Percentiles rank a stretch among this genome's conserved stretches.
Conservation (phyloP, 2,329 filamentous ascomycete genomes). For the Pseudomassariella vexata region DNA sequence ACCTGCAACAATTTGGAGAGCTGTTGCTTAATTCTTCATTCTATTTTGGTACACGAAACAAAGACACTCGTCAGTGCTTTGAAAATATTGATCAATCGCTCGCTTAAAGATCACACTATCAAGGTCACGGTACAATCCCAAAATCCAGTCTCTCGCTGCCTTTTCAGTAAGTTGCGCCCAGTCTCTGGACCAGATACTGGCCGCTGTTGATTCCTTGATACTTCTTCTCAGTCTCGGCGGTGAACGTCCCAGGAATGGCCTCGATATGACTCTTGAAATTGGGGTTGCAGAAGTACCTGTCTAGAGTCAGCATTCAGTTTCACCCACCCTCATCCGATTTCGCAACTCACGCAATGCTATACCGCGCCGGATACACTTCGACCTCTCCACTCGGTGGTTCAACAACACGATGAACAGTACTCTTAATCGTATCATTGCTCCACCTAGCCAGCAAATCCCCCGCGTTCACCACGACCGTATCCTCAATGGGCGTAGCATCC, state of each 20-base stretch:
- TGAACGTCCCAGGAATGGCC: conserved; percentile 73
- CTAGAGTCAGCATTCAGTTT: not conserved
- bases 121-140: too few relatives aligned
- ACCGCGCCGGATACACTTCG: conserved; percentile 65
- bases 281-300: conserved; percentile 80
- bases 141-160: not conserved
- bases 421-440: conserved; percentile 89
- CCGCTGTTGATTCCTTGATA: conserved; percentile 74
- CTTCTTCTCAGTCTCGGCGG: conserved; percentile 61
- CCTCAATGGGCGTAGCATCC: conserved; percentile 54
- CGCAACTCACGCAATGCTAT: conserved; percentile 69
- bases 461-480: conserved; percentile 31
- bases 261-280: conserved; percentile 73
- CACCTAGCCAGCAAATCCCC: conserved; percentile 71
- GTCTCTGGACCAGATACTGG: conserved; percentile 72
- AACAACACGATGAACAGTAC: conserved; percentile 84
- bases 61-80: too few relatives aligned
- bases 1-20: too few relatives aligned
- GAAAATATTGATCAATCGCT: too few relatives aligned
- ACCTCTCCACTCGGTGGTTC: conserved; percentile 63
- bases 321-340: not conserved
- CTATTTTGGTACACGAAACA: too few relatives aligned
- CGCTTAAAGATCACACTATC: too few relatives aligned
- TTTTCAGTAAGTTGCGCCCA: conserved; percentile 68
- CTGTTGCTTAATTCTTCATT: too few relatives aligned